Evolutionary conservation across 495 filamentous ascomycete species (phyloP), one percentile per base, ranked within the genome.

Genomic region (Penicillium alfredii): DNA sequence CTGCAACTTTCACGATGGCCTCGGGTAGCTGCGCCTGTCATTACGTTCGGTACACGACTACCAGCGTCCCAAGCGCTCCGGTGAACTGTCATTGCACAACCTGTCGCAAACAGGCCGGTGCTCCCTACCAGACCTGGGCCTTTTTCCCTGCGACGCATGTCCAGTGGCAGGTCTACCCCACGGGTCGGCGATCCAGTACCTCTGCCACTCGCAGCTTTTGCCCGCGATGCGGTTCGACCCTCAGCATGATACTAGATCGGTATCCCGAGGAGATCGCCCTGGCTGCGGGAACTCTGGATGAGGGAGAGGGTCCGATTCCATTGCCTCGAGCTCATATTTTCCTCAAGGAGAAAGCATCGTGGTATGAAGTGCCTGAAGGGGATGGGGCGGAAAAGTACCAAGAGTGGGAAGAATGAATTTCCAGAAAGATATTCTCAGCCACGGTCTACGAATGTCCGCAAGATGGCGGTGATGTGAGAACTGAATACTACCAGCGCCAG

Each of bases 41-140:
- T 6, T 42, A 52, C 19, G 48, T 56, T 21, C 36, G 42, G 15
- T 60, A 58, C 38, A 51, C 35, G 0, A 41, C 44, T 17, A 25
- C 35, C 6, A 37, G 9, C 4, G 32, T 43, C 0, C 54, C 59
- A 7, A 39, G 29, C 7, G 33, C 23, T 3, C 26, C 55, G 14
- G 47, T 51, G 8, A 50, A 58, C 20, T 63, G 59, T 30, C 55
- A 63, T 36, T 63, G 59, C 27, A 38, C 23, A 10, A 38, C 30
- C 20, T 63, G 59, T 25, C 51, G 53, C 25, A 58, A 55, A 40
- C 51, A 53, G 39, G 30, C 53, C 23, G 59, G 59, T 6, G 51
- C 53, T 8, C 51, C 56, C 6, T 63, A 58, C 34, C 46, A 52
- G 18, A 27, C 42, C 13, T 63, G 51, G 34, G 47, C 44, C 9